A percentile compares a stretch with the other conserved stretches of the same genome.
Evolutionary conservation across 192 early-diverging fungal genomes (phyloP).

Genomic region (Rhizoclosmatium sp.): DNA sequence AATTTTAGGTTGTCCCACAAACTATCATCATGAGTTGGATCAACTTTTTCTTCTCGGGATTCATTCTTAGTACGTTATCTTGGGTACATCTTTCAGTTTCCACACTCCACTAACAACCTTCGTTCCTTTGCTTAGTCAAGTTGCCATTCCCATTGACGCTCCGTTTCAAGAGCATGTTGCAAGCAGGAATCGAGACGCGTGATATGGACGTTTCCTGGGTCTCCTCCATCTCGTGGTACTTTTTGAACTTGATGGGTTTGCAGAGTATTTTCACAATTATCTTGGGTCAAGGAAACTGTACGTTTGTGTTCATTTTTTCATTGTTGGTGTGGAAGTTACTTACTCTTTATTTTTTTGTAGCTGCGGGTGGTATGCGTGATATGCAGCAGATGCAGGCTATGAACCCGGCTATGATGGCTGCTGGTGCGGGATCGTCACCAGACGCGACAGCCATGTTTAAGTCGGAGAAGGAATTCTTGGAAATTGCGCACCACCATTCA

Average conservation of each 20-base stretch:
- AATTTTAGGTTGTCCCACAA: constrained; percentile 84
- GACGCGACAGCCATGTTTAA: constrained; percentile 85
- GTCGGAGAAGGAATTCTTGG: constrained; percentile 86
- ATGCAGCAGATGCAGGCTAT: constrained; percentile 93
- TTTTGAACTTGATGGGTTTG: constrained; percentile 95
- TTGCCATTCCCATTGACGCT: constrained; percentile 95
- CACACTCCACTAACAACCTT: not conserved
- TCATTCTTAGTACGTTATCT: constrained; percentile 80
- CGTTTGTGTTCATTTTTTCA: not conserved
- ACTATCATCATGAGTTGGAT: constrained; percentile 99
- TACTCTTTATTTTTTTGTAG: constrained; percentile 32
- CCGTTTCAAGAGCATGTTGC: constrained; percentile 98
- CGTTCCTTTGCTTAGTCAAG: constrained; percentile 68
- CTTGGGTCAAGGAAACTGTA: constrained; percentile 89
- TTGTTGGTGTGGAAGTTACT: not conserved
- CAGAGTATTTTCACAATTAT: constrained; percentile 90
- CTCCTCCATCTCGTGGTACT: constrained; percentile 98
- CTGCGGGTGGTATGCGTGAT: constrained; percentile 84
- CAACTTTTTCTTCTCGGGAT: constrained; percentile 98
- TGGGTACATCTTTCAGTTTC: constrained; percentile 12
- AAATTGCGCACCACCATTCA: constrained; percentile 83
- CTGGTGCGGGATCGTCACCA: constrained; percentile 78
- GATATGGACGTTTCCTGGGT: constrained; percentile 99
- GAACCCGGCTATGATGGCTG: constrained; percentile 68
- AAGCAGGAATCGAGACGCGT: constrained; percentile 91